Evolutionary conservation across 2,329 filamentous ascomycete genomes (phyloP).

Genomic region (Trichoderma sp.): DNA sequence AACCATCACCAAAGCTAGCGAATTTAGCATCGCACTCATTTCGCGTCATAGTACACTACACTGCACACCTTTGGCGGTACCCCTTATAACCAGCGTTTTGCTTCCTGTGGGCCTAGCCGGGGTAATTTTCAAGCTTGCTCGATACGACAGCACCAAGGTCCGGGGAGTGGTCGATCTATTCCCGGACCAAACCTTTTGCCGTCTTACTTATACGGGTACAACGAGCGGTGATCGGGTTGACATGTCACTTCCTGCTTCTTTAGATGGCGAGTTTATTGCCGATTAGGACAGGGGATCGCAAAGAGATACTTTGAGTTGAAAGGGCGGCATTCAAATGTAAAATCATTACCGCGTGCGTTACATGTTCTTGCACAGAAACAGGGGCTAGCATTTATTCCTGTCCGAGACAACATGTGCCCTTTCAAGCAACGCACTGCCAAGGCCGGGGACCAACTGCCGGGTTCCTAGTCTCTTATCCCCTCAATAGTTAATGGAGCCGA

Average conservation of each 20-base stretch:
- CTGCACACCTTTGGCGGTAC: neutral
- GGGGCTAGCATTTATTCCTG: too few relatives aligned
- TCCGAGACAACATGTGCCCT: neutral
- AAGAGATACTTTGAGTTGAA: neutral
- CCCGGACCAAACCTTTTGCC: neutral
- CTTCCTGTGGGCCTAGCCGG: neutral
- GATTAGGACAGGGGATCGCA: neutral
- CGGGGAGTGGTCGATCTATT: neutral
- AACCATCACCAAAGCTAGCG: neutral
- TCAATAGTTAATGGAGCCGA: neutral
- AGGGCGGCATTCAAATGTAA: neutral
- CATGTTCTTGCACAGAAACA: too few relatives aligned
- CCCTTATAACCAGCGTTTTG: neutral
- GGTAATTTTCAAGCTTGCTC: neutral
- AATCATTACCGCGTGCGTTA: neutral
- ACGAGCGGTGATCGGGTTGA: neutral
- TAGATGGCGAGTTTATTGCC: neutral
- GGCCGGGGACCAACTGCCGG: neutral
- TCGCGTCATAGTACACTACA: neutral
- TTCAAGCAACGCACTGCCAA: neutral
- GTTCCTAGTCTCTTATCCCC: neutral
- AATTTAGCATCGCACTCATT: neutral
- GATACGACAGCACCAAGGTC: neutral
- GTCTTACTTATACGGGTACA: neutral
- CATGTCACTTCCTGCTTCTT: neutral